Percentiles rank a stretch among this genome's conserved stretches.
Conservation (phyloP, 1,139 yeast genomes). For the Spathaspora sp. region DNA sequence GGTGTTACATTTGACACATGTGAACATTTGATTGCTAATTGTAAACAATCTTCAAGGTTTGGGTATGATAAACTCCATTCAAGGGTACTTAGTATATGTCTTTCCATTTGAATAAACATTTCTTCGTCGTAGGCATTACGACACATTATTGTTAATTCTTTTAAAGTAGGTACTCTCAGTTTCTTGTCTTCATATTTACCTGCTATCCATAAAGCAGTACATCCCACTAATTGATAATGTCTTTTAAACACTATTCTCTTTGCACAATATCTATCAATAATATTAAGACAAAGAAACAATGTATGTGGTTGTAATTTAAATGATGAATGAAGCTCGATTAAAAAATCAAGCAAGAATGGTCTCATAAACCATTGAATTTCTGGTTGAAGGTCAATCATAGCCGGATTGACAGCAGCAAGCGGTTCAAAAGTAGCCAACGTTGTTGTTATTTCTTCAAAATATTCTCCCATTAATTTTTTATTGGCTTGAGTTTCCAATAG, state of each 20-base stretch:
- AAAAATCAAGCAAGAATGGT: slow-evolving; percentile 79
- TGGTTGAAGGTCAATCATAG: slow-evolving; percentile 88
- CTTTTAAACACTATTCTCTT: slow-evolving; percentile 87
- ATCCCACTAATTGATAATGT: slow-evolving; percentile 90
- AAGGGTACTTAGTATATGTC: slow-evolving; percentile 78
- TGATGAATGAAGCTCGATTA: slow-evolving; percentile 78
- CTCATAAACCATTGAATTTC: slow-evolving; percentile 94
- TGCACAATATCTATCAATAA: slow-evolving; percentile 89
- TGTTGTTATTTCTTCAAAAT: slow-evolving; percentile 31
- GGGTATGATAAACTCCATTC: slow-evolving; percentile 79
- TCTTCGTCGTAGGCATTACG: slow-evolving; percentile 82
- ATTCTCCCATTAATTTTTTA: slow-evolving; percentile 41
- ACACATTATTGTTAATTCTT: slow-evolving; percentile 77
- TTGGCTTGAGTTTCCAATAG: slow-evolving; percentile 48
- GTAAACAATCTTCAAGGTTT: slow-evolving; percentile 60
- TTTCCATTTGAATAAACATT: slow-evolving; percentile 95
- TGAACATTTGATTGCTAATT: slow-evolving; percentile 46
- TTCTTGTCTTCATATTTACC: slow-evolving; percentile 91
- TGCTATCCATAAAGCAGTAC: slow-evolving; percentile 93
- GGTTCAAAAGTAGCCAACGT: slow-evolving; percentile 32
- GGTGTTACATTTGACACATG: slow-evolving; percentile 28
- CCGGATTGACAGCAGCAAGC: slow-evolving; percentile 42
- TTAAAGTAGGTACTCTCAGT: slow-evolving; percentile 75
- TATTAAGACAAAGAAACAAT: slow-evolving; percentile 72
- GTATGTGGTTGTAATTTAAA: slow-evolving; percentile 78